These are phyloP conservation scores for Bremia lactucae DNA, from an alignment of 352 stramenopile genomes.

Conservation along the genomic window DNA sequence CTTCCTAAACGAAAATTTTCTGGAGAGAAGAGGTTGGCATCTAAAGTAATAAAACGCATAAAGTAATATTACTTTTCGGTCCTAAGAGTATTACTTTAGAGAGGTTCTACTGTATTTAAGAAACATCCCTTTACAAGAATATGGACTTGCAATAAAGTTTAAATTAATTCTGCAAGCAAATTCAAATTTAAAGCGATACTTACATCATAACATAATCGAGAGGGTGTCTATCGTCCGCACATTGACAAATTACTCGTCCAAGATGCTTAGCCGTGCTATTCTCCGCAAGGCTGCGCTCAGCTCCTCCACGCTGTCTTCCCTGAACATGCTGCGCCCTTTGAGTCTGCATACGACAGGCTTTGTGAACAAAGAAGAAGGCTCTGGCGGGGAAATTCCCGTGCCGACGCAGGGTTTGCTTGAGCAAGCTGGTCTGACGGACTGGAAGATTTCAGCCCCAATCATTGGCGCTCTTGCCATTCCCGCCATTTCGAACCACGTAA, in stretches of 20 bases:
- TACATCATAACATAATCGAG: too few species aligned
- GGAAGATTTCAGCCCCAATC: slow-evolving; percentile 76
- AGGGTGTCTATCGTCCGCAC: slow-evolving; percentile 12
- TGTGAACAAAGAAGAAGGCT: slow-evolving; percentile 43
- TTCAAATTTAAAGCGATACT: too few species aligned
- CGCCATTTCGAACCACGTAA: slow-evolving; percentile 72
- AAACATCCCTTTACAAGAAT: too few species aligned
- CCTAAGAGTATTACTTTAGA: too few species aligned
- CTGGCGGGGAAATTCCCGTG: slow-evolving; percentile 26
- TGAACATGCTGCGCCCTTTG: slow-evolving; percentile 32
- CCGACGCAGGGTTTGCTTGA: slow-evolving; percentile 45
- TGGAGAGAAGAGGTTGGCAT: too few species aligned
- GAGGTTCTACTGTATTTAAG: too few species aligned
- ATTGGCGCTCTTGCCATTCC: slow-evolving; percentile 62
- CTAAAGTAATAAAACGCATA: too few species aligned
- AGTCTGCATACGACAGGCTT: slow-evolving; percentile 51
- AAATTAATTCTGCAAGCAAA: too few species aligned
- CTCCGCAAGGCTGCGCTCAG: slow-evolving; percentile 51
- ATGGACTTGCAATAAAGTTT: too few species aligned
- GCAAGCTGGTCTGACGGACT: slow-evolving; percentile 67
- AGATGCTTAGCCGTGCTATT: slow-evolving; percentile 67
- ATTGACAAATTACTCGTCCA: slow-evolving; percentile 5
- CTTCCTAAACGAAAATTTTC: too few species aligned
- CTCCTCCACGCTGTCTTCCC: slow-evolving; percentile 33
- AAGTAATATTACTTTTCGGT: too few species aligned